Evolutionary conservation across 768 basidiomycete genomes (phyloP), one percentile per base, ranked within the genome.

Genomic region (Mycena filopes): DNA sequence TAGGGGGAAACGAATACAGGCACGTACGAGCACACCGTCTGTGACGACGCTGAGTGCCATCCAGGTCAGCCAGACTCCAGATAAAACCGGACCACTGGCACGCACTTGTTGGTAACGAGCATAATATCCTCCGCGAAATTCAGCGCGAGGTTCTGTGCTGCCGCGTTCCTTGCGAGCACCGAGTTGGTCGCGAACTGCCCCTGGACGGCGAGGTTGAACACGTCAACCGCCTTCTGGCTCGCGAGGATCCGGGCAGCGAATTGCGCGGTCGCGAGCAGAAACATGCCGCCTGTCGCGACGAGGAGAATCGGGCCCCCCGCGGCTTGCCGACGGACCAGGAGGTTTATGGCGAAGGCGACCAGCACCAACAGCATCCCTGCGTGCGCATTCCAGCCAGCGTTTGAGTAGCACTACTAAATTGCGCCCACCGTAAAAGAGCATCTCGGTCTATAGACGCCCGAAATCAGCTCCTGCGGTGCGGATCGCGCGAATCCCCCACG

Each of bases 361-460:
- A 68, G 59, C 42, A 68, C 67, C 51, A 68, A 36, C 36, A 68
- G 50, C 26, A 68, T 60, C 11, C 67, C 66, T 64, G 36, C 36
- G 10, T 15, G 10, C 36, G 36, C 36, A 36, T n/a, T 36, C 36
- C 10, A 15, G 36, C 36, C 36, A 36, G n/a, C n/a, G n/a, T n/a
- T n/a, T n/a, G n/a, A 36, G 36, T 36, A 10, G 36, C 36, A 15
- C 36, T 36, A 10, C 10, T n/a, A n/a, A 11, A 25, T n/a, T n/a
- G n/a, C n/a, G 28, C 55, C 21, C 28, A 64, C 63, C 64, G 33
- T 68, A 68, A 25, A 68, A 57, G 3, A 65, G 28, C 42, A 65
- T n/a, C 38, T 68, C 67, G 4, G 59, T 58, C 67, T 68, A 45
- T 16, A 10, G 9, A 11, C 4, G 11, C 21, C n/a, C n/a, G n/a